Evolutionary conservation across 371 early-diverging fungal genomes (phyloP).

Genomic region (Synchytrium microbalum): DNA sequence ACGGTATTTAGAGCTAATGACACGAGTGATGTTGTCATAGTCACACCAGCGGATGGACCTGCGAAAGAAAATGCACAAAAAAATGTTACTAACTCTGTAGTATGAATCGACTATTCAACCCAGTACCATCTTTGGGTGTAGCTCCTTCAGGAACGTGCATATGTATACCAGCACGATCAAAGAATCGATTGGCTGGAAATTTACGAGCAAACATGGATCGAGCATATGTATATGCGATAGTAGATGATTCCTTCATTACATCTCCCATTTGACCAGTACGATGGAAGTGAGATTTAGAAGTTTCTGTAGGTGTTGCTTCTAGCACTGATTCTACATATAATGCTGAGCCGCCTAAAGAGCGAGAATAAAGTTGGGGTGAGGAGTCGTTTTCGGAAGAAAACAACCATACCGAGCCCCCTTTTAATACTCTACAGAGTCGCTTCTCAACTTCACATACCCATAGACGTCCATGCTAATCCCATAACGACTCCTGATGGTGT

Average conservation of each 20-base stretch:
- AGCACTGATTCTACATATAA: constrained; percentile 92
- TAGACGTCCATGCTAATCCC: constrained; percentile 93
- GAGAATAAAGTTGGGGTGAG: constrained; percentile 1
- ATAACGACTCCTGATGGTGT: constrained; percentile 91
- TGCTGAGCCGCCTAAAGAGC: constrained; percentile 69
- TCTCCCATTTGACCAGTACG: constrained; percentile 94
- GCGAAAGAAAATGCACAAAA: background rate
- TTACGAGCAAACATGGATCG: constrained; percentile 63
- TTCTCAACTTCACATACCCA: constrained; percentile 49
- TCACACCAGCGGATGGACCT: constrained; percentile 92
- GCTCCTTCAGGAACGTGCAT: constrained; percentile 97
- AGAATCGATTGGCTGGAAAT: constrained; percentile 81
- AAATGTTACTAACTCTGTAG: background rate
- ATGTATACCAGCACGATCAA: constrained; percentile 81
- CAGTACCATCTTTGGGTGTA: constrained; percentile 88
- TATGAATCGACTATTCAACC: background rate
- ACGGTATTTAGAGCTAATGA: constrained; percentile 79
- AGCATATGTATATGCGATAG: constrained; percentile 90
- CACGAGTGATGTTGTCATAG: constrained; percentile 89
- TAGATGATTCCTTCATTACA: constrained; percentile 97
- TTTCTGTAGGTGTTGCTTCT: constrained; percentile 58
- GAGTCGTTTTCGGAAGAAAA: background rate
- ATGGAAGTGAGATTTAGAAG: constrained; percentile 56
- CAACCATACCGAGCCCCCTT: background rate
- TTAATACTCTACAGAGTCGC: background rate